Evolutionary conservation across 2,329 filamentous ascomycete genomes (phyloP), one percentile per base, ranked within the genome.

Genomic region (Coniochaeta prunicola): DNA sequence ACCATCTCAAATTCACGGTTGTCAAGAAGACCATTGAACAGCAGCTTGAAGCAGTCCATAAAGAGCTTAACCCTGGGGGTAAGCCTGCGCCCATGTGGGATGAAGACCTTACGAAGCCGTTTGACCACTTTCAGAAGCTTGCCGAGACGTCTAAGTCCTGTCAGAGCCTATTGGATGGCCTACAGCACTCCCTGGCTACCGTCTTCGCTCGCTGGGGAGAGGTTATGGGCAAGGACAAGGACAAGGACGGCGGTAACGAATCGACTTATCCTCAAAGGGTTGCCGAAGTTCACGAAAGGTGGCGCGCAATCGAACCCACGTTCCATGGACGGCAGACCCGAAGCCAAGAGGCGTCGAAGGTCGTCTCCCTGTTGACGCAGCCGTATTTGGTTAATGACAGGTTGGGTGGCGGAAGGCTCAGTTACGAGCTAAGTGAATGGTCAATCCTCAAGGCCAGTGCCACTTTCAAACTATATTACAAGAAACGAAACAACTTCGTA

Each of bases 1-100:
- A 91, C 65, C 76, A 79, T 38, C 72, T 91, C 8, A 85, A 82
- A 62, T 87, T 85, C 19, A 62, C 69, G 0, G 73, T 85, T 1
- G 79, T 83, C 0, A 69, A 77, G 13, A 69, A 72, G 0, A 68
- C 69, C 0, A 74, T 84, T 10, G 67, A 74, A 0, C 48, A 59
- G 0, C 75, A 75, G 26, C 63, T 80, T 2, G 61, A 60, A 1
- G 65, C 64, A 0, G 70, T 83, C 12, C 55, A 70, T 5, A 34
- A 65, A 0, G 62, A 62, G 7, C 64, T 74, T 15, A 36, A 65
- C 4, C 10, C 34, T 1, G 19, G 4, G 1, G 7, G 60, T 30
- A 59, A 17, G 30, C 24, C 26, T 0, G 64, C 67, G 1, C 65
- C 68, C 17, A 36, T 7, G 33, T 77, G 67, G 63, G 77, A 80